A percentile compares a stretch with the other conserved stretches of the same genome.
Evolutionary conservation across 176 grass and related monocot species (phyloP).

Genomic region (Eragrostis curvula): DNA sequence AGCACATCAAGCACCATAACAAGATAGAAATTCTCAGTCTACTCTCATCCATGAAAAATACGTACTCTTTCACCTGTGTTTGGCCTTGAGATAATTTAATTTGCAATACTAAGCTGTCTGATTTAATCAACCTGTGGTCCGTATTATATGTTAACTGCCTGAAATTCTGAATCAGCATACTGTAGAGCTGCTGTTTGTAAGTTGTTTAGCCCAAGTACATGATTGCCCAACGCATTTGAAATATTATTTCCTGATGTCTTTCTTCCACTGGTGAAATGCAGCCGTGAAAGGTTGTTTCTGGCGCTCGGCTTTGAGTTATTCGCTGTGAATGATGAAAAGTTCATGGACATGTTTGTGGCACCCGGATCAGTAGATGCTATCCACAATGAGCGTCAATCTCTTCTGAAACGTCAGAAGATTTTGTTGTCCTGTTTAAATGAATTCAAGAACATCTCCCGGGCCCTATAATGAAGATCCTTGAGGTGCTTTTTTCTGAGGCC

Average conservation of each 20-base stretch:
- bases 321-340: constrained; percentile 86
- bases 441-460: constrained; percentile 86
- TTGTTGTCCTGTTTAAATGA: constrained; percentile 81
- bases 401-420: constrained; percentile 92
- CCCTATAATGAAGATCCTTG: constrained; percentile 49
- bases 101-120: constrained; percentile 19
- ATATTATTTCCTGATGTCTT: constrained; percentile 35
- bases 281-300: constrained; percentile 84
- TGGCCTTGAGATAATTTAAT: neutral
- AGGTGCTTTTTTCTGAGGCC: constrained; percentile 2
- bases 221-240: neutral
- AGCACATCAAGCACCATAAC: neutral
- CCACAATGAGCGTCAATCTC: constrained; percentile 75
- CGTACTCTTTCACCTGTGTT: neutral
- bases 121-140: neutral
- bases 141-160: neutral
- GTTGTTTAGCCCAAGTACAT: constrained; percentile 15
- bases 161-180: neutral
- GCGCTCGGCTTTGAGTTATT: constrained; percentile 85
- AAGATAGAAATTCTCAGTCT: neutral
- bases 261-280: constrained; percentile 48
- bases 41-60: neutral
- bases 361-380: constrained; percentile 72
- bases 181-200: neutral
- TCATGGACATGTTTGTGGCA: constrained; percentile 97